Percentiles rank a stretch among this genome's conserved stretches.
phyloP scores from a whole-genome alignment of 352 stramenopile genomes.

The Thalassiosira mediterranea region DNA sequence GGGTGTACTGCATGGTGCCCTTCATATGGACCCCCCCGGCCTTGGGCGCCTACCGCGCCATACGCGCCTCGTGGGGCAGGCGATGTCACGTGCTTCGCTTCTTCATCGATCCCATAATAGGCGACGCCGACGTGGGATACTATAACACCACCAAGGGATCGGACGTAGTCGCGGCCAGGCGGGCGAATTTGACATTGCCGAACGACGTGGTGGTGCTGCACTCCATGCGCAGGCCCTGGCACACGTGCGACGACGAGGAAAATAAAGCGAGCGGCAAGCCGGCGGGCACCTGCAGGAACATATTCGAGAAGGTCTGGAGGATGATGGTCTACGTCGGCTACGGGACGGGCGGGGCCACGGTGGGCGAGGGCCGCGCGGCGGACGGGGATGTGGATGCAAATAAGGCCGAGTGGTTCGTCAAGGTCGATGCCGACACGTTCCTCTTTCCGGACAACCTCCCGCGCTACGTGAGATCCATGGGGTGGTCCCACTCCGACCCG shows the following conservation, averaged over 20 bases:
- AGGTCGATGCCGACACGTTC: conserved; percentile 55
- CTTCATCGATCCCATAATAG: conserved; percentile 57
- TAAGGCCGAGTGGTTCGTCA: conserved; percentile 58
- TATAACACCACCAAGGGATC: conserved; percentile 40
- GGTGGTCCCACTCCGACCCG: conserved; percentile 45
- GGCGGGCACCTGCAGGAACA: conserved; percentile 45
- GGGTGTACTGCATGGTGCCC: conserved; percentile 58
- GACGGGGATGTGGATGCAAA: conserved; percentile 17
- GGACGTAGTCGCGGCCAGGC: conserved; percentile 12
- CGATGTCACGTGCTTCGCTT: conserved; percentile 47
- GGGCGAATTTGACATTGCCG: conserved; percentile 38
- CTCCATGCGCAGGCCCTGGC: conserved; percentile 43
- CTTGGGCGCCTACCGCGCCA: conserved; percentile 36
- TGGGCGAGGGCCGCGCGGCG: not conserved
- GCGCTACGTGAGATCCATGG: conserved; percentile 27
- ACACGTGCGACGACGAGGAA: conserved; percentile 27
- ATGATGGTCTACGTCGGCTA: conserved; percentile 30
- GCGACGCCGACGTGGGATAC: conserved; percentile 35
- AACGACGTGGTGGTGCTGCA: conserved; percentile 52
- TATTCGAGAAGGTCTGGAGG: conserved; percentile 58
- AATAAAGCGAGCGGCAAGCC: conserved; percentile 27
- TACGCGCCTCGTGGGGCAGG: conserved; percentile 38
- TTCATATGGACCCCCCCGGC: conserved; percentile 47
- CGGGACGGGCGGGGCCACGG: conserved; percentile 10
- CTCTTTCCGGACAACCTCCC: conserved; percentile 53